Percentiles rank a stretch among this genome's conserved stretches.
phyloP scores from a whole-genome alignment of 768 basidiomycete species.

The Sarcodon aspratus region DNA sequence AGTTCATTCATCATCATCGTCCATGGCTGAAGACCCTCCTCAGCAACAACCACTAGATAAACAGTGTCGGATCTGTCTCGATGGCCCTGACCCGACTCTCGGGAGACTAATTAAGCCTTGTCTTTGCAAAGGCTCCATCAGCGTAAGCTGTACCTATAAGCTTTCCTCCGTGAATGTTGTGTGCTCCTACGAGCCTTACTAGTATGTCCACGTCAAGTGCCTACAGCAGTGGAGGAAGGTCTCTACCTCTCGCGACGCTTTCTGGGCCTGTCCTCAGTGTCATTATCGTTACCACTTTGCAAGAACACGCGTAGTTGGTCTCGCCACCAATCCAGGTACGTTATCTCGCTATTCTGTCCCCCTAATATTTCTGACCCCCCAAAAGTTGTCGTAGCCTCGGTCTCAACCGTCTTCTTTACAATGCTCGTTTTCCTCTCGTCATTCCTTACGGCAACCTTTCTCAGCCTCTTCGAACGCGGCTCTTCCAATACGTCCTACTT shows the following conservation, averaged over 20 bases:
- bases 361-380: conserved; percentile 4
- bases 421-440: conserved; percentile 57
- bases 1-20: neutral
- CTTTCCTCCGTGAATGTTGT: conserved; percentile 1
- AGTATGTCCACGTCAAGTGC: conserved; percentile 77
- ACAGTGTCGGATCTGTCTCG: conserved; percentile 81
- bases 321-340: conserved; percentile 70
- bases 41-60: conserved; percentile 24
- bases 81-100: conserved; percentile 48
- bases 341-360: conserved; percentile 4
- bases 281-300: conserved; percentile 68
- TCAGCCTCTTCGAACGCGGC: conserved; percentile 48
- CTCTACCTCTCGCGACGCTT: conserved; percentile 50
- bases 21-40: neutral
- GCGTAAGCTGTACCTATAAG: conserved; percentile 24
- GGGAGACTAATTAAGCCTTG: conserved; percentile 80
- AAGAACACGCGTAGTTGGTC: conserved; percentile 55
- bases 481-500: conserved; percentile 25
- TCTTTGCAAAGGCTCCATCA: conserved; percentile 70
- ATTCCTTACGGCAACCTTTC: conserved; percentile 56
- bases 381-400: conserved; percentile 50
- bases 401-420: conserved; percentile 55
- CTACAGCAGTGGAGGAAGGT: conserved; percentile 64
- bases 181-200: conserved; percentile 7
- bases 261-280: conserved; percentile 76